Conservation (phyloP, 164 flowering plant species). For the Taxillus chinensis region DNA sequence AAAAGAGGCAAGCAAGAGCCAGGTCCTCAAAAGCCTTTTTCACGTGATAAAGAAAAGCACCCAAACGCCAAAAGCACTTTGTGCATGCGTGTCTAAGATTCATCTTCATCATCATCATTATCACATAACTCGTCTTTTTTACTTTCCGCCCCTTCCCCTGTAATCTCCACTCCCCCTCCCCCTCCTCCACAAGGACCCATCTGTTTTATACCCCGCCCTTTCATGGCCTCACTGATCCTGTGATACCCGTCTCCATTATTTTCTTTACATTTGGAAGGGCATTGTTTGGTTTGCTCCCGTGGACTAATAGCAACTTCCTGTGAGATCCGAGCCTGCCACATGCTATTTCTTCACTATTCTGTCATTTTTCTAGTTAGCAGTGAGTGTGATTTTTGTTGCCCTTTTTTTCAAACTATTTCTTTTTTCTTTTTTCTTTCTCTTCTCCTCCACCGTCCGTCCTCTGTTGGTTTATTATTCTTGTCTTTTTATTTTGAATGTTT, state of each 20-base stretch:
- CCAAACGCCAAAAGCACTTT: not conserved
- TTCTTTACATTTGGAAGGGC: not conserved
- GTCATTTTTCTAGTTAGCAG: constrained; percentile 6
- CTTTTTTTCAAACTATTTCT: not conserved
- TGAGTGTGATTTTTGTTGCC: constrained; percentile 5
- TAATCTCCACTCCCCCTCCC: not conserved
- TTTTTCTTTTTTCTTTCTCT: constrained; percentile 14
- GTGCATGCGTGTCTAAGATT: not conserved
- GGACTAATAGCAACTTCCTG: not conserved
- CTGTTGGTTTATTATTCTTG: constrained; percentile 12
- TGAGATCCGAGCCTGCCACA: constrained; percentile 9
- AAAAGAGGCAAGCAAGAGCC: not conserved
- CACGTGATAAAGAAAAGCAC: not conserved
- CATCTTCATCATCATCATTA: constrained; percentile 13
- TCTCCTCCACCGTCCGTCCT: constrained; percentile 25
- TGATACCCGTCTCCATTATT: not conserved
- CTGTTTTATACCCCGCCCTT: constrained; percentile 17
- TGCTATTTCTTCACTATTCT: constrained; percentile 1
- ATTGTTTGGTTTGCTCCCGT: not conserved
- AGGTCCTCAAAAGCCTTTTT: not conserved
- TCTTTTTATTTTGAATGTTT: constrained; percentile 21
- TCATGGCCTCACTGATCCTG: constrained; percentile 14
- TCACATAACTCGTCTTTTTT: constrained; percentile 20
- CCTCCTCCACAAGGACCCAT: constrained; percentile 12
- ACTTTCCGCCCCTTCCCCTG: constrained; percentile 5